Percentiles rank a stretch among this genome's conserved stretches.
Evolutionary conservation across 2,329 filamentous ascomycete genomes (phyloP).

Genomic region (Coleophoma cylindrospora): DNA sequence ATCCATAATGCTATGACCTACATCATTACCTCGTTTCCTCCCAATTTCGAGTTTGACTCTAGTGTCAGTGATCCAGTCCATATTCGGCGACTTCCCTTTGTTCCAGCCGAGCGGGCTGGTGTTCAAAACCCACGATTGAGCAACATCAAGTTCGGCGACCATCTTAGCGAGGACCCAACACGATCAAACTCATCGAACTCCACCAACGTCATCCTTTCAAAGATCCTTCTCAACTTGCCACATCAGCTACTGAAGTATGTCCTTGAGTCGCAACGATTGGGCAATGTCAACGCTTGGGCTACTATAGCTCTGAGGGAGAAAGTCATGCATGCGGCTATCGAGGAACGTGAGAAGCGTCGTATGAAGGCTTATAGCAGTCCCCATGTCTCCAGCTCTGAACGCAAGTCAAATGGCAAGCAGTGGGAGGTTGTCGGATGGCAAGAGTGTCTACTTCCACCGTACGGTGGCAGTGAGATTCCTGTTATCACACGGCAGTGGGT

Average conservation of each 20-base stretch:
- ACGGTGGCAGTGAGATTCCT: conserved; percentile 15
- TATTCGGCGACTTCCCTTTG: conserved; percentile 38
- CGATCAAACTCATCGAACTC: conserved; percentile 24
- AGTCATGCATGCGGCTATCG: conserved; percentile 44
- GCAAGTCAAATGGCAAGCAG: conserved; percentile 15
- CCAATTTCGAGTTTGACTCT: conserved; percentile 54
- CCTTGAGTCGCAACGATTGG: conserved; percentile 55
- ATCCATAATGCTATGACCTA: conserved; percentile 53
- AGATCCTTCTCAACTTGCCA: conserved; percentile 64
- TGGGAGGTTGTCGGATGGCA: conserved; percentile 28
- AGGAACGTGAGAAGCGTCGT: conserved; percentile 54
- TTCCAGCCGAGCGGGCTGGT: conserved; percentile 17
- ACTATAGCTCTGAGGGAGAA: conserved; percentile 39
- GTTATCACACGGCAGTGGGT: conserved; percentile 20
- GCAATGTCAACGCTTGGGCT: conserved; percentile 44
- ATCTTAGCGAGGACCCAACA: conserved; percentile 31
- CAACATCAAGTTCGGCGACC: conserved; percentile 68
- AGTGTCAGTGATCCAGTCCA: conserved; percentile 39
- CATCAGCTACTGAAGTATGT: conserved; percentile 61
- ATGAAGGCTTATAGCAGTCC: conserved; percentile 14
- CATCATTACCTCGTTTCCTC: conserved; percentile 53
- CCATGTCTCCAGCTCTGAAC: conserved; percentile 20
- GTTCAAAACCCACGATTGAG: conserved; percentile 48
- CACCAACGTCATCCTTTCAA: conserved; percentile 48
- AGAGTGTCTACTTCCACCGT: conserved; percentile 21